phyloP scores from a whole-genome alignment of 139 green algal genomes.

The Chlamydomonas schloesseri region DNA sequence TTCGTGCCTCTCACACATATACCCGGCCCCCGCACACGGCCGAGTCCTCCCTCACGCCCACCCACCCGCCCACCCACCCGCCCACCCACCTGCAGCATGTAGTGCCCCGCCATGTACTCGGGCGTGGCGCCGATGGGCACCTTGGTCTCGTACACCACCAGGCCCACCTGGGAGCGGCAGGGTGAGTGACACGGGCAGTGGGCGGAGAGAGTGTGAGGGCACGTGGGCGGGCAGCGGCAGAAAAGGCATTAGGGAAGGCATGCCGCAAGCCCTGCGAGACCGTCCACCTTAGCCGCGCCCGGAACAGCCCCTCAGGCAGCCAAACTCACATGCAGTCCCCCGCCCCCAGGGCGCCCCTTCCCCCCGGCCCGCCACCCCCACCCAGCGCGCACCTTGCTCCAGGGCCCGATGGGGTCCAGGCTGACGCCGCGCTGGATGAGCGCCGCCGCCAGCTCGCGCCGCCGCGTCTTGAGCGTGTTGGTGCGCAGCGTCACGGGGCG shows the following conservation, averaged over 20 bases:
- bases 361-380: neutral
- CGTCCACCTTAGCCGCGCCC: no score
- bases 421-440: slow-evolving; percentile 98
- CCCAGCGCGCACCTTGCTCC: slow-evolving; percentile 94
- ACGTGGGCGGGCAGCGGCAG: neutral
- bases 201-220: no score
- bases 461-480: slow-evolving; percentile 96
- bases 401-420: slow-evolving; percentile 97
- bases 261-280: no score
- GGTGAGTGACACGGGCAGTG: neutral
- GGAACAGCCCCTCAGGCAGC: no score
- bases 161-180: slow-evolving; percentile 56
- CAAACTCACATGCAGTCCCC: no score
- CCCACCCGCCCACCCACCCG: no score
- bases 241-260: no score
- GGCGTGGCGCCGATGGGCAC: slow-evolving; percentile 98
- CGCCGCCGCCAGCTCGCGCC: slow-evolving; percentile 92
- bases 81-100: slow-evolving; percentile 96
- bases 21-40: no score
- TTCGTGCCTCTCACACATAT: no score
- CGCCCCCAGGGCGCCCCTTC: neutral
- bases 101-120: slow-evolving; percentile 99
- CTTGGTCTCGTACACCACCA: slow-evolving; percentile 97
- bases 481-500: slow-evolving; percentile 71
- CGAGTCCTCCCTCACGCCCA: no score